These are phyloP conservation scores for Tympanopsis confertula DNA, from an alignment of 2,329 filamentous ascomycete genomes.

Conservation along the genomic window DNA sequence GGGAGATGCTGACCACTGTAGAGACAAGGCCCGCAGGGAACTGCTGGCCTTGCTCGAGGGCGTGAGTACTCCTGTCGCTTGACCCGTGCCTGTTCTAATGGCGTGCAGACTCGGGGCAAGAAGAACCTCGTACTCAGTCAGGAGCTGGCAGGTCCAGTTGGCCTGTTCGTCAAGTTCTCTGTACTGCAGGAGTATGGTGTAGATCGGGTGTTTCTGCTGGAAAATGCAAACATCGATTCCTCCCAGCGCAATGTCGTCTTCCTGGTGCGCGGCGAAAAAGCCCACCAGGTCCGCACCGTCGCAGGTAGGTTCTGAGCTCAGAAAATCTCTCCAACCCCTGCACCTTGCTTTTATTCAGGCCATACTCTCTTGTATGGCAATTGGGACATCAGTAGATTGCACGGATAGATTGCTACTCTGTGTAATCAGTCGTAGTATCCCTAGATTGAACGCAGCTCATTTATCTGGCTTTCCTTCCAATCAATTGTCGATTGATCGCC, in stretches of 20 bases:
- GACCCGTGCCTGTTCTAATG: constrained; percentile 10
- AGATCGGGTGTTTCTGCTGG: constrained; percentile 57
- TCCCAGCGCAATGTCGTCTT: constrained; percentile 59
- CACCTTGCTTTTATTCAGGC: constrained; percentile 14
- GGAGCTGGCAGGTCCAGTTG: constrained; percentile 47
- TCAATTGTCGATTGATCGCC: neutral
- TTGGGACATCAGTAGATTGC: constrained; percentile 46
- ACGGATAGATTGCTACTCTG: constrained; percentile 35
- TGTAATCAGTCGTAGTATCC: constrained; percentile 37
- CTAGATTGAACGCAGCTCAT: neutral
- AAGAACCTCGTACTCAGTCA: constrained; percentile 58
- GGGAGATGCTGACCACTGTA: constrained; percentile 28
- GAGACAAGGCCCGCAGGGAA: constrained; percentile 42
- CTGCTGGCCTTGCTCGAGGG: constrained; percentile 51
- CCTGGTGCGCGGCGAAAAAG: constrained; percentile 45
- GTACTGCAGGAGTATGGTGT: constrained; percentile 50
- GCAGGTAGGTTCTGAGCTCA: constrained; percentile 39
- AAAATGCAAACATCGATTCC: constrained; percentile 54
- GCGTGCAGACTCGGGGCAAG: constrained; percentile 48
- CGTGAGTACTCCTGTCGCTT: constrained; percentile 34
- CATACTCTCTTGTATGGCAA: too few relatives aligned
- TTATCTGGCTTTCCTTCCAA: neutral
- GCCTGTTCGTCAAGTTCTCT: constrained; percentile 58
- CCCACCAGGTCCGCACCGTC: constrained; percentile 46
- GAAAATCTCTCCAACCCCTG: too few relatives aligned